Evolutionary conservation across 2,329 filamentous ascomycete genomes (phyloP).

Genomic region (Colletotrichum karsti): DNA sequence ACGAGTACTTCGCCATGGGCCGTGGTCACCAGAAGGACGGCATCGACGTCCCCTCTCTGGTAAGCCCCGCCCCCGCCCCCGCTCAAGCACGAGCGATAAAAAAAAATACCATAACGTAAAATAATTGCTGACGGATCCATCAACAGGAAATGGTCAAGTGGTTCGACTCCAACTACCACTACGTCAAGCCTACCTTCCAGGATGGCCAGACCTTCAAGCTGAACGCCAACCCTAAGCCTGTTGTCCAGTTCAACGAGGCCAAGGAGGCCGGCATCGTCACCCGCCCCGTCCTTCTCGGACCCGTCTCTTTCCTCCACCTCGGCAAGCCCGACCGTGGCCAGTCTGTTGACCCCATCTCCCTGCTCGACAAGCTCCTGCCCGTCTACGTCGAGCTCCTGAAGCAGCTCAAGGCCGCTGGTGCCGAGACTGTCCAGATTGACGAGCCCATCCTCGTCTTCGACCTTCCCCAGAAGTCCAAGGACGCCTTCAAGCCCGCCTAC

Average conservation of each 20-base stretch:
- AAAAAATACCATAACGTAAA: constrained; percentile 38
- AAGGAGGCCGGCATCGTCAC: constrained; percentile 96
- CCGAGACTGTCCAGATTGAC: constrained; percentile 96
- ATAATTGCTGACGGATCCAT: constrained; percentile 11
- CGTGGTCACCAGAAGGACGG: constrained; percentile 96
- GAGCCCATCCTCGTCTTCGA: constrained; percentile 98
- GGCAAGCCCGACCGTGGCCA: constrained; percentile 98
- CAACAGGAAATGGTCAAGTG: constrained; percentile 96
- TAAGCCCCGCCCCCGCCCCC: constrained; percentile 27
- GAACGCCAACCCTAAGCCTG: constrained; percentile 86
- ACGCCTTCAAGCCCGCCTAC: constrained; percentile 97
- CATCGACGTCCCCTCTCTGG: constrained; percentile 87
- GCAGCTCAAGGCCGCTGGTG: constrained; percentile 95
- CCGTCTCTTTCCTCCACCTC: constrained; percentile 96
- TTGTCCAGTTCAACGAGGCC: constrained; percentile 93
- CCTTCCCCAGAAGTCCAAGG: constrained; percentile 88
- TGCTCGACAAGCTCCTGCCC: constrained; percentile 91
- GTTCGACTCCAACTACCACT: constrained; percentile 99
- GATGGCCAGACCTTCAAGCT: constrained; percentile 98
- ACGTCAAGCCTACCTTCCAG: constrained; percentile 98
- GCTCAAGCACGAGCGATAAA: constrained; percentile 44
- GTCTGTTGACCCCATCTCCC: constrained; percentile 90
- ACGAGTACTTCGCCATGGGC: constrained; percentile 99
- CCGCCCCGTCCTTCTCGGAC: constrained; percentile 93
- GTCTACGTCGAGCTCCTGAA: constrained; percentile 93